Evolutionary conservation across 2,329 filamentous ascomycete species (phyloP), one percentile per base, ranked within the genome.

Genomic region (Dothideomycetes sp.): DNA sequence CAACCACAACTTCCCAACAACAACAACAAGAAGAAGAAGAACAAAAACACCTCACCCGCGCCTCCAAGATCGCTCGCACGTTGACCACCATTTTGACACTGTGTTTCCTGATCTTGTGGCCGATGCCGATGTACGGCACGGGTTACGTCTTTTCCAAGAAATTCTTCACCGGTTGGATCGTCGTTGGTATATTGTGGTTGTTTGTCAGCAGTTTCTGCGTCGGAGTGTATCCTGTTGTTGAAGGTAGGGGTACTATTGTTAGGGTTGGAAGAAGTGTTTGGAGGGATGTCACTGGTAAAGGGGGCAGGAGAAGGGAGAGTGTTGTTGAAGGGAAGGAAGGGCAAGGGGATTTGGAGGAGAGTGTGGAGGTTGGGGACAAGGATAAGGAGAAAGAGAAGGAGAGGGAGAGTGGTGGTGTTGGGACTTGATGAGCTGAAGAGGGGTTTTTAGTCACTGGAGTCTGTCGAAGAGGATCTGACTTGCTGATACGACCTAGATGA

Each of bases 81-180:
- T 58, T 77, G 47, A 84, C 80, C 1, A 65, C 77, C 8, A 59
- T 72, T 49, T 68, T 85, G 65, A 83, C 84, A 0, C 46, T 94
- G 0, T 71, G 76, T 0, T 68, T 94, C 42, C 66, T 94, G 0
- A 70, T 94, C 2, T 72, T 94, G 12, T 94, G 87, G 86, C 87
- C 88, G 0, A 89, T 94, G 73, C 87, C 87, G 1, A 79, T 94
- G 77, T 94, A 91, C 55, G 87, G 85, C 9, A 71, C 72, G 0
- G 74, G 74, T 1, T 94, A 94, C 57, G 73, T 94, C 40, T 93
- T 91, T 63, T 78, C 72, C 59, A 82, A 84, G 67, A 70, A 70
- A 17, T 91, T 91, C 68, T 91, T 89, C 62, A 84, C 82, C 0
- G 83, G 83, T 32, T 89, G 83, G 83, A 37, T 50, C 25, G 40